Conservation (phyloP, 495 filamentous ascomycete genomes). For the Saxispiralis lemnorum region DNA sequence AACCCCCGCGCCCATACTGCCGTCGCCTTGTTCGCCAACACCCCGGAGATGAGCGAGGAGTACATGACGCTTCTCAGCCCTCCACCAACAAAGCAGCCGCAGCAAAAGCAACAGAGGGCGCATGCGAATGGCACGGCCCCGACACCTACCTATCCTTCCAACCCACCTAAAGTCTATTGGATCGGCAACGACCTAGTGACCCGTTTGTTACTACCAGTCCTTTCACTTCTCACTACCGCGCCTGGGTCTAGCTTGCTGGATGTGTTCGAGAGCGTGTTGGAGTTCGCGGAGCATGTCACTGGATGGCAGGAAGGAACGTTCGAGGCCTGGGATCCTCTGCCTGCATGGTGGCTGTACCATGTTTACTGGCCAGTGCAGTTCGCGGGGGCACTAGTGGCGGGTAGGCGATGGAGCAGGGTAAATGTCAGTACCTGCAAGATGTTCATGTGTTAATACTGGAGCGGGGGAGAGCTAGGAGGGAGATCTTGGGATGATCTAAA, state of each 20-base stretch:
- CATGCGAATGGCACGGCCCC: constrained; percentile 8
- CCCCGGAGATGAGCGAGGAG: constrained; percentile 14
- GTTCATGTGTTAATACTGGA: constrained; percentile 26
- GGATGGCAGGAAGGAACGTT: constrained; percentile 44
- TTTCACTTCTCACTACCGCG: constrained; percentile 13
- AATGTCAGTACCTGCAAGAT: constrained; percentile 44
- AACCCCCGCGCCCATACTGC: constrained; percentile 47
- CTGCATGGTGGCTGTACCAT: constrained; percentile 40
- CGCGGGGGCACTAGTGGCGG: constrained; percentile 20
- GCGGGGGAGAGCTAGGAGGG: too few species aligned
- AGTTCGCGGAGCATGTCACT: constrained; percentile 29
- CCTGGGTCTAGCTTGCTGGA: constrained; percentile 5
- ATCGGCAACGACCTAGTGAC: constrained; percentile 40
- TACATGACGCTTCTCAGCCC: constrained; percentile 16
- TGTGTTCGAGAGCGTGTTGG: constrained; percentile 12
- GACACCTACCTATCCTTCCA: constrained; percentile 17
- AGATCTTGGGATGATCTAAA: too few species aligned
- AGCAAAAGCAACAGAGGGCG: constrained; percentile 5
- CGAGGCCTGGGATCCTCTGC: constrained; percentile 42
- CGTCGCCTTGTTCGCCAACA: constrained; percentile 32
- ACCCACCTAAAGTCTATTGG: constrained; percentile 34
- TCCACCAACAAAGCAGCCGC: not conserved
- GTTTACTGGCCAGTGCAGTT: constrained; percentile 43
- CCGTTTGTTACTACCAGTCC: constrained; percentile 29
- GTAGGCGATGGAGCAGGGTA: constrained; percentile 36